These are phyloP conservation scores for Aspergillus calidoustus DNA, from an alignment of 2,329 filamentous ascomycete genomes.

Conservation along the genomic window DNA sequence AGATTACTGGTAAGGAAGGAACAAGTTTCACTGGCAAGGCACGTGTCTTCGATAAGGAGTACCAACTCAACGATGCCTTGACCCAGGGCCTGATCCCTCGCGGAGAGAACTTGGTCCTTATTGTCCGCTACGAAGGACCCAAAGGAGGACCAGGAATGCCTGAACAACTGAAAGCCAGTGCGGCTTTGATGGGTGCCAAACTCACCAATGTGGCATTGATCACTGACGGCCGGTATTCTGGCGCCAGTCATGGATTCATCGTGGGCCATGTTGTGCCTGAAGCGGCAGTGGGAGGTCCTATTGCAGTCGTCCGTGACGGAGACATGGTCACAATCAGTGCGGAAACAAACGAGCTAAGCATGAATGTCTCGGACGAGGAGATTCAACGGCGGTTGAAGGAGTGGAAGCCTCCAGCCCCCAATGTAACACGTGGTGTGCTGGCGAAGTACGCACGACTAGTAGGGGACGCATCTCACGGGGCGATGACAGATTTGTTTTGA, in stretches of 20 bases:
- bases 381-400: conserved; percentile 64
- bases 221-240: conserved; percentile 88
- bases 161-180: conserved; percentile 85
- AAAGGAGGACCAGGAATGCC: conserved; percentile 96
- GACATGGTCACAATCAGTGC: conserved; percentile 88
- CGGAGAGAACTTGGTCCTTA: conserved; percentile 81
- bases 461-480: conserved; percentile 88
- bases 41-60: conserved; percentile 84
- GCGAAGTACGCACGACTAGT: conserved; percentile 90
- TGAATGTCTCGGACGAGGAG: conserved; percentile 74
- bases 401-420: conserved; percentile 73
- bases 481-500: conserved; percentile 78
- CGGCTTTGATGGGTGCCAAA: conserved; percentile 90
- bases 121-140: conserved; percentile 92
- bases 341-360: conserved; percentile 71
- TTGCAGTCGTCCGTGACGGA: conserved; percentile 79
- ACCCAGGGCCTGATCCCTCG: conserved; percentile 71
- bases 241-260: conserved; percentile 89
- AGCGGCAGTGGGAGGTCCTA: conserved; percentile 84
- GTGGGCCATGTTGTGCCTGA: conserved; percentile 93
- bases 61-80: conserved; percentile 75
- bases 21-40: conserved; percentile 79
- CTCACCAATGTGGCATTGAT: conserved; percentile 87
- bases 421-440: conserved; percentile 79
- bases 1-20: conserved; percentile 96